A percentile compares a stretch with the other conserved stretches of the same genome.
These are phyloP conservation scores for Calcarisporium arbuscula DNA, from an alignment of 2,329 filamentous ascomycete species.

Conservation along the genomic window DNA sequence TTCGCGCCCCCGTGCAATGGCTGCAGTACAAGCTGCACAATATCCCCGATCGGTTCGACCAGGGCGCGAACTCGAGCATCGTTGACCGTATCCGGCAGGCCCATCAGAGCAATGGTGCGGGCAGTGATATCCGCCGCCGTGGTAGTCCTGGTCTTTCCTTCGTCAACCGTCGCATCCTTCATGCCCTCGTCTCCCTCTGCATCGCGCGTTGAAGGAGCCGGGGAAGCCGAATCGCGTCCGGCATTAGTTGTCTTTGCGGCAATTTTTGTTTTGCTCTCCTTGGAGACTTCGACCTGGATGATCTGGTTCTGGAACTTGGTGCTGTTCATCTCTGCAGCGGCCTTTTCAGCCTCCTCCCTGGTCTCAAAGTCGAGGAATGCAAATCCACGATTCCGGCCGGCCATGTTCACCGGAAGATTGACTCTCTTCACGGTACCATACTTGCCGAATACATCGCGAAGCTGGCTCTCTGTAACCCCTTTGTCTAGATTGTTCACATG, in stretches of 20 bases:
- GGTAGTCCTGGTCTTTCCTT: slow-evolving; percentile 22
- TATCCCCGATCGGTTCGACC: slow-evolving; percentile 61
- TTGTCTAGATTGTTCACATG: slow-evolving; percentile 66
- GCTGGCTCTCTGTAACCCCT: slow-evolving; percentile 57
- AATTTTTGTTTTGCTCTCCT: slow-evolving; percentile 49
- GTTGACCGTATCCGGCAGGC: slow-evolving; percentile 87
- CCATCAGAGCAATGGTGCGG: slow-evolving; percentile 74
- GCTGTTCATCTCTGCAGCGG: slow-evolving; percentile 63
- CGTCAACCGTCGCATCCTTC: slow-evolving; percentile 18
- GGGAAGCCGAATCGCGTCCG: slow-evolving; percentile 25
- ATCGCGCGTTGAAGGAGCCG: slow-evolving; percentile 27
- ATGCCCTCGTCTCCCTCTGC: slow-evolving; percentile 34
- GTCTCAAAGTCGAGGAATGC: slow-evolving; percentile 73
- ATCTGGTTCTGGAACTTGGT: slow-evolving; percentile 62
- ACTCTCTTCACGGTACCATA: slow-evolving; percentile 71
- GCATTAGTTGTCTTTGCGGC: slow-evolving; percentile 38
- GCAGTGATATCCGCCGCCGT: slow-evolving; percentile 47
- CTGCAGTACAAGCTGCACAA: slow-evolving; percentile 72
- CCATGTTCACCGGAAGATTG: slow-evolving; percentile 61
- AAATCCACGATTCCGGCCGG: slow-evolving; percentile 67
- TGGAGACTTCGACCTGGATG: slow-evolving; percentile 58
- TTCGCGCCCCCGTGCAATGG: slow-evolving; percentile 81
- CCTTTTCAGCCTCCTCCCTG: slow-evolving; percentile 60
- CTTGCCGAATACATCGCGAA: slow-evolving; percentile 64
- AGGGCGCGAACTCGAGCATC: slow-evolving; percentile 73